Evolutionary conservation across 768 basidiomycete genomes (phyloP).

Genomic region (Lactarius sp.): DNA sequence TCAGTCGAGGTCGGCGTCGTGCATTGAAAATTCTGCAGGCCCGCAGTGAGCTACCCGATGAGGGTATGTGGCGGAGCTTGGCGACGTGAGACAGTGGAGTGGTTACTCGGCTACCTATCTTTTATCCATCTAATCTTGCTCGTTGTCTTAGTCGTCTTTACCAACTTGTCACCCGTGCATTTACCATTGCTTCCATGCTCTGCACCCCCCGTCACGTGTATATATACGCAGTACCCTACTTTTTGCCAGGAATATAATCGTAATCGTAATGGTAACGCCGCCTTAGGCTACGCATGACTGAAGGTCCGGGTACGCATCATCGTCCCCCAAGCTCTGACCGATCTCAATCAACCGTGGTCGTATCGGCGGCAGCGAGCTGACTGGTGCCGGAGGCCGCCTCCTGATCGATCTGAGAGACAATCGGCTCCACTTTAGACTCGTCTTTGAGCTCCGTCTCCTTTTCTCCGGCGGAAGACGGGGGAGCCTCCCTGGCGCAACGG

Average conservation of each 20-base stretch:
- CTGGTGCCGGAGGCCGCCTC: not conserved
- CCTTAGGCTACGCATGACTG: slow-evolving; percentile 16
- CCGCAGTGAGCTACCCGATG: slow-evolving; percentile 59
- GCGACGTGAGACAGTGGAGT: slow-evolving; percentile 33
- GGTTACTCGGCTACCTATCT: slow-evolving; percentile 15
- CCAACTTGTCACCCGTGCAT: slow-evolving; percentile 12
- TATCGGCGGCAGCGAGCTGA: slow-evolving; percentile 22
- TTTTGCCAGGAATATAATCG: slow-evolving; percentile 9
- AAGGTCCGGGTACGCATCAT: not conserved
- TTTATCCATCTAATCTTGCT: slow-evolving; percentile 35
- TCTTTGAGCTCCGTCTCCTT: slow-evolving; percentile 39
- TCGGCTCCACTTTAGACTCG: slow-evolving; percentile 45
- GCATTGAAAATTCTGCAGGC: slow-evolving; percentile 68
- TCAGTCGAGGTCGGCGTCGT: slow-evolving; percentile 47
- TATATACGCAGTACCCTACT: slow-evolving; percentile 16
- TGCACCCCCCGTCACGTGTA: slow-evolving; percentile 7
- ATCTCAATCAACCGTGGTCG: slow-evolving; percentile 16
- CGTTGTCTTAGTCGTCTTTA: slow-evolving; percentile 15
- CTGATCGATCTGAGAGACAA: slow-evolving; percentile 27
- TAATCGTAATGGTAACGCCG: slow-evolving; percentile 1
- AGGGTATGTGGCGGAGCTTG: slow-evolving; percentile 81
- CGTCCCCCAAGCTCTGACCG: not conserved
- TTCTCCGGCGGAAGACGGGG: slow-evolving; percentile 24
- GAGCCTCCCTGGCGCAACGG: slow-evolving; percentile 55
- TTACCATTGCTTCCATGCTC: not conserved